Conservation (phyloP, 129 eudicot genomes). For the Oenanthe sinensis region DNA sequence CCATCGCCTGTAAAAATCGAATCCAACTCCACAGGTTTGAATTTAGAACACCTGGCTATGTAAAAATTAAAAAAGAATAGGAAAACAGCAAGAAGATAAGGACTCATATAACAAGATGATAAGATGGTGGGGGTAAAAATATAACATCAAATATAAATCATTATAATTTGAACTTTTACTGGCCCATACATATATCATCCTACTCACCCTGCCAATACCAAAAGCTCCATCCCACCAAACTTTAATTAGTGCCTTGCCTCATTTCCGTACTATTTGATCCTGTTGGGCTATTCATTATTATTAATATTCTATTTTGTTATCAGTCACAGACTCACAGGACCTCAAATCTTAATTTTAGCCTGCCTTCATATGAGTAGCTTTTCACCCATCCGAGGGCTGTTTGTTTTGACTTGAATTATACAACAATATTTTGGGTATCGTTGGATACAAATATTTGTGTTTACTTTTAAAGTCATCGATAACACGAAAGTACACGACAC, state of each 20-base stretch:
- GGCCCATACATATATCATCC: not conserved
- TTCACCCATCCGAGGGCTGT: not conserved
- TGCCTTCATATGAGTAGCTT: not conserved
- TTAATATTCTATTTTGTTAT: not conserved
- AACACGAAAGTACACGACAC: too few species aligned
- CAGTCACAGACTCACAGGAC: not conserved
- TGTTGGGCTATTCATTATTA: not conserved
- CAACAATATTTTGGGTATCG: not conserved
- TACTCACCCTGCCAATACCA: not conserved
- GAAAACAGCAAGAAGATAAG: not conserved
- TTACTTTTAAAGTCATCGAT: too few species aligned
- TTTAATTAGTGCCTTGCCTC: slow-evolving; percentile 1
- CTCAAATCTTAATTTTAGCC: not conserved
- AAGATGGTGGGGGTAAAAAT: slow-evolving; percentile 1
- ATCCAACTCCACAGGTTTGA: too few species aligned
- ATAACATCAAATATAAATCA: not conserved
- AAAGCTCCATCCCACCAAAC: slow-evolving; percentile 6
- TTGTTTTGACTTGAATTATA: not conserved
- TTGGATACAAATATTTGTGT: too few species aligned
- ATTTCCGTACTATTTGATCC: not conserved
- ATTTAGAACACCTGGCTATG: not conserved
- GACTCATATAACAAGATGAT: not conserved
- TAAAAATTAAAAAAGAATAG: not conserved
- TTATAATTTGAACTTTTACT: not conserved
- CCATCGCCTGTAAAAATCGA: not conserved